Conservation (phyloP, 768 basidiomycete genomes). For the Roridomyces roridus region DNA sequence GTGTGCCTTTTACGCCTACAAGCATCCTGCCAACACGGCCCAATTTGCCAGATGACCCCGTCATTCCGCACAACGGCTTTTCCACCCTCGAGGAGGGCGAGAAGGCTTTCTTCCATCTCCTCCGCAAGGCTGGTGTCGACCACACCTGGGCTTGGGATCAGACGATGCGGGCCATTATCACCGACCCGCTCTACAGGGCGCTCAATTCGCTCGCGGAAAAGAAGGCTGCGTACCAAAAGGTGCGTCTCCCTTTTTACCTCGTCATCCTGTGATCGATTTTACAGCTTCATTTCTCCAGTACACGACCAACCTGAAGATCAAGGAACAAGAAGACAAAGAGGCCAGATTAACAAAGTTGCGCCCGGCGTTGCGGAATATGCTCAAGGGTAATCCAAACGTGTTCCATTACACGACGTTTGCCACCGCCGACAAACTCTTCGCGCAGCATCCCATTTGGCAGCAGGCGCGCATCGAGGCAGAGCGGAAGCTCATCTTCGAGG, state of each 20-base stretch:
- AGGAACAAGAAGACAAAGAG: constrained; percentile 88
- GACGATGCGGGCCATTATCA: constrained; percentile 97
- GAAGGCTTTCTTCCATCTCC: constrained; percentile 89
- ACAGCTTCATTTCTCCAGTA: constrained; percentile 55
- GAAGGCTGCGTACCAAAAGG: constrained; percentile 94
- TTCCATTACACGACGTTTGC: constrained; percentile 92
- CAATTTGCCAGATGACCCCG: constrained; percentile 84
- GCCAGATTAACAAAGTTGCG: constrained; percentile 83
- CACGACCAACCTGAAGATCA: constrained; percentile 73
- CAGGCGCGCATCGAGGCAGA: constrained; percentile 87
- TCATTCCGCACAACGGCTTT: constrained; percentile 92
- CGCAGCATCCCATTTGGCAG: constrained; percentile 90
- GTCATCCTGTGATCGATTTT: not conserved
- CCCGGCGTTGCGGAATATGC: constrained; percentile 85
- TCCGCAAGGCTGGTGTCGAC: constrained; percentile 90
- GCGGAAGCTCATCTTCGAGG: constrained; percentile 87
- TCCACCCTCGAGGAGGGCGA: constrained; percentile 88
- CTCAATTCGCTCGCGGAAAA: constrained; percentile 93
- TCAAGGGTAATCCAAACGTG: constrained; percentile 86
- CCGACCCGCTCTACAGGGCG: constrained; percentile 95
- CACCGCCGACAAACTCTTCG: constrained; percentile 87
- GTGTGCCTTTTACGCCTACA: constrained; percentile 63
- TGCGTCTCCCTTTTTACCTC: constrained; percentile 37
- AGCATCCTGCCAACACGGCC: constrained; percentile 75
- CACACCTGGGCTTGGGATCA: constrained; percentile 97